phyloP scores from a whole-genome alignment of 345 rosid genomes.

The Bruguiera sexangula region DNA sequence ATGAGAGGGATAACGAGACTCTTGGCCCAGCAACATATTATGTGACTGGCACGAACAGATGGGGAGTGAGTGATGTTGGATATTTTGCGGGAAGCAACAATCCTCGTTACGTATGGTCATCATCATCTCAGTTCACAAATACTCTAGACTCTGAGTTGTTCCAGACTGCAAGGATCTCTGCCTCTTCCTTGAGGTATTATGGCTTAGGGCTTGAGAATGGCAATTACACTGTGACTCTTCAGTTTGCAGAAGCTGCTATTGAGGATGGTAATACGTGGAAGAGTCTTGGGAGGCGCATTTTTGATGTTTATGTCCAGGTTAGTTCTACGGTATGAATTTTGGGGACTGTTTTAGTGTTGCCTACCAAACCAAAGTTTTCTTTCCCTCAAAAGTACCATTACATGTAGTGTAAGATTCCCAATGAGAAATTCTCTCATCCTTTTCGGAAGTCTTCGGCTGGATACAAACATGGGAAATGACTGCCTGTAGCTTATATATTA shows the following conservation, averaged over 20 bases:
- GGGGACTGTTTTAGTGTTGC: neutral
- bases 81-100: neutral
- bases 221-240: slow-evolving; percentile 44
- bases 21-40: slow-evolving; percentile 62
- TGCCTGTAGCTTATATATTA: too few relatives aligned
- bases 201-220: too few relatives aligned
- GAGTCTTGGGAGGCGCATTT: slow-evolving; percentile 49
- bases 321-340: neutral
- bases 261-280: slow-evolving; percentile 27
- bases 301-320: slow-evolving; percentile 55
- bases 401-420: too few relatives aligned
- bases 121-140: slow-evolving; percentile 35
- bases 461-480: too few relatives aligned
- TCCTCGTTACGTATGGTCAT: neutral
- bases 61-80: slow-evolving; percentile 53
- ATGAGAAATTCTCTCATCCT: too few relatives aligned
- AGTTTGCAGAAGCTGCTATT: slow-evolving; percentile 42
- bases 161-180: slow-evolving; percentile 46
- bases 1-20: neutral
- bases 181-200: too few relatives aligned
- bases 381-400: neutral
- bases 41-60: slow-evolving; percentile 35
- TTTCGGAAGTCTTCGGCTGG: too few relatives aligned
- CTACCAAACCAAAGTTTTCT: neutral
- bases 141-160: slow-evolving; percentile 34